Conservation (phyloP, 306 rosid species). For the Astragalus glycyphyllos region DNA sequence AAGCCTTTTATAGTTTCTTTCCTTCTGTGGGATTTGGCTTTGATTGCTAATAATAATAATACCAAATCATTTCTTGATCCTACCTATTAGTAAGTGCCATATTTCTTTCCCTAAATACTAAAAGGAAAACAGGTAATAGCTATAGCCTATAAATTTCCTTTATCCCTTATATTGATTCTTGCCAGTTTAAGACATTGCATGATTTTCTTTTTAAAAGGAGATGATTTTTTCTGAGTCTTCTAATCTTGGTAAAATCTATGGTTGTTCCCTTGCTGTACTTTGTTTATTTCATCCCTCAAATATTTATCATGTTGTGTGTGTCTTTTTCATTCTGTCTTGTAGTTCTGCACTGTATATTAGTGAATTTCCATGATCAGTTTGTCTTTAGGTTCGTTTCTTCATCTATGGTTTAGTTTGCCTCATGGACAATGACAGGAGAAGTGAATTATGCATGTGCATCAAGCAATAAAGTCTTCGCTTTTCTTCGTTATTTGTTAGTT, state of each 20-base stretch:
- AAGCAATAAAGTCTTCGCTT: no score
- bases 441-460: constrained; percentile 70
- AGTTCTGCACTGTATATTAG: constrained; percentile 18
- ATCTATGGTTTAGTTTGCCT: constrained; percentile 84
- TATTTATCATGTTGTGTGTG: no score
- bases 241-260: constrained; percentile 7
- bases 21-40: constrained; percentile 14
- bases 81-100: neutral
- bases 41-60: constrained; percentile 26
- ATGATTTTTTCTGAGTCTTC: constrained; percentile 2
- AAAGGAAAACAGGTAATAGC: constrained; percentile 17
- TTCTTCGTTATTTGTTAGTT: constrained; percentile 33
- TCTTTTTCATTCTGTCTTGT: no score
- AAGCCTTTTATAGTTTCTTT: constrained; percentile 12
- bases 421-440: constrained; percentile 75
- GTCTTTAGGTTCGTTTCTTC: constrained; percentile 61
- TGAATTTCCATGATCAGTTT: constrained; percentile 17
- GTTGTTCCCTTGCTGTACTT: constrained; percentile 12
- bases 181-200: no score
- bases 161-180: no score
- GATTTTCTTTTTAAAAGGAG: constrained; percentile 2
- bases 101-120: neutral
- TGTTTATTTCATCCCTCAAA: neutral
- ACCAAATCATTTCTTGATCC: constrained; percentile 21
- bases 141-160: no score